phyloP scores from a whole-genome alignment of 257 asterid genomes.

The Solanum stenotomum region DNA sequence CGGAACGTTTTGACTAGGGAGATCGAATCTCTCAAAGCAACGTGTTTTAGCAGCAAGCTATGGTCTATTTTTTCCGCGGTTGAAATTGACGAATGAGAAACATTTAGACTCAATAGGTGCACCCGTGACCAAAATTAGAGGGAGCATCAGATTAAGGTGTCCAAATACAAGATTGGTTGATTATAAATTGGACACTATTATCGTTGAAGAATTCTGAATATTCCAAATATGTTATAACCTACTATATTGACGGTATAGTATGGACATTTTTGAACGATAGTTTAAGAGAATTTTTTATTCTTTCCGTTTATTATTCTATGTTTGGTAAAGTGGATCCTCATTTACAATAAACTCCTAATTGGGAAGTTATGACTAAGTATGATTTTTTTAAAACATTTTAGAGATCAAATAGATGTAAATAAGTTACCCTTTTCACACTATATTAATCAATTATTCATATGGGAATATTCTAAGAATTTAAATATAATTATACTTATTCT shows the following conservation, averaged over 20 bases:
- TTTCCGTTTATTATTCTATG: neutral
- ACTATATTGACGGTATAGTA: too few relatives aligned
- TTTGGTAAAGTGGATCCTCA: neutral
- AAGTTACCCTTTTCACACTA: too few relatives aligned
- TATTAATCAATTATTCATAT: too few relatives aligned
- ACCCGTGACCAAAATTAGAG: neutral
- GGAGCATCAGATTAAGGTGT: neutral
- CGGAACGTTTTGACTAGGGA: neutral
- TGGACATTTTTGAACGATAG: too few relatives aligned
- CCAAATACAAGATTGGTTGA: neutral
- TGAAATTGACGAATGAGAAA: neutral
- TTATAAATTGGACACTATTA: neutral
- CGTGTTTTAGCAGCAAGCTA: neutral
- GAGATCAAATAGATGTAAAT: too few relatives aligned
- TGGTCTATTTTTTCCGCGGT: neutral
- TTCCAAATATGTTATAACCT: too few relatives aligned
- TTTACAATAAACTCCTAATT: neutral
- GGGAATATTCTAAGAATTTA: neutral
- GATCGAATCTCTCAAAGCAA: neutral
- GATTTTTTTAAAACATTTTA: neutral
- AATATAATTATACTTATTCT: neutral
- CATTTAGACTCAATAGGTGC: neutral
- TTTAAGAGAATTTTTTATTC: too few relatives aligned
- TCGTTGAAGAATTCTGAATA: neutral
- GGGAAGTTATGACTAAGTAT: neutral